A percentile compares a stretch with the other conserved stretches of the same genome.
Evolutionary conservation across 2,329 filamentous ascomycete species (phyloP).

Genomic region (Xylaria sp.): DNA sequence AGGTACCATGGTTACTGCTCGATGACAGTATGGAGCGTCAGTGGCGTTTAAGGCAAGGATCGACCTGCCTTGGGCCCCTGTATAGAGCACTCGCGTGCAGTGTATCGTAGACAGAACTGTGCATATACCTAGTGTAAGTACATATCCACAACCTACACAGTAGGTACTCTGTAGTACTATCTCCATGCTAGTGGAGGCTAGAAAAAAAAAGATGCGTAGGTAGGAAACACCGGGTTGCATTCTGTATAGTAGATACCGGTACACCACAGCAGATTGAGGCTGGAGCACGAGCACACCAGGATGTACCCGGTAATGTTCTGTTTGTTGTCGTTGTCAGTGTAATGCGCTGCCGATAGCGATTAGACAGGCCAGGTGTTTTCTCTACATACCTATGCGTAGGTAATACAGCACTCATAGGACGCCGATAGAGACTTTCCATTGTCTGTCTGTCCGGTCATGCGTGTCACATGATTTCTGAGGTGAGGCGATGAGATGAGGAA

Average conservation of each 20-base stretch:
- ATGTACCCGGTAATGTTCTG: background rate
- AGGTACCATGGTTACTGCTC: background rate
- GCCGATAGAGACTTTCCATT: too few species aligned
- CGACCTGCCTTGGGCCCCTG: slow-evolving; percentile 12
- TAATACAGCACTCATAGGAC: too few species aligned
- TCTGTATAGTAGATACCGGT: too few species aligned
- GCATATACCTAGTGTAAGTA: background rate
- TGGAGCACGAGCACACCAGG: background rate
- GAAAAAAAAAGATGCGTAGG: too few species aligned
- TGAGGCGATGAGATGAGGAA: background rate
- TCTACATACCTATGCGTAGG: too few species aligned
- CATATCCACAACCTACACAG: too few species aligned
- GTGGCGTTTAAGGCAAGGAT: slow-evolving; percentile 27
- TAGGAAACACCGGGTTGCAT: too few species aligned
- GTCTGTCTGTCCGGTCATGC: slow-evolving; percentile 20
- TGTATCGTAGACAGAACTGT: background rate
- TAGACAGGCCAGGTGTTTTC: background rate
- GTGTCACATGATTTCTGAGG: slow-evolving; percentile 26
- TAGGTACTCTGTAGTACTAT: too few species aligned
- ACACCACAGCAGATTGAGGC: background rate
- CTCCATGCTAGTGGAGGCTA: too few species aligned
- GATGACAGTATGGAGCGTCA: slow-evolving; percentile 23
- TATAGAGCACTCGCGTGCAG: too few species aligned
- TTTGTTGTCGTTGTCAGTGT: slow-evolving; percentile 7
- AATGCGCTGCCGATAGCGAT: slow-evolving; percentile 5